phyloP scores from a whole-genome alignment of 2,329 filamentous ascomycete genomes.

The Stemphylium vesicarium region DNA sequence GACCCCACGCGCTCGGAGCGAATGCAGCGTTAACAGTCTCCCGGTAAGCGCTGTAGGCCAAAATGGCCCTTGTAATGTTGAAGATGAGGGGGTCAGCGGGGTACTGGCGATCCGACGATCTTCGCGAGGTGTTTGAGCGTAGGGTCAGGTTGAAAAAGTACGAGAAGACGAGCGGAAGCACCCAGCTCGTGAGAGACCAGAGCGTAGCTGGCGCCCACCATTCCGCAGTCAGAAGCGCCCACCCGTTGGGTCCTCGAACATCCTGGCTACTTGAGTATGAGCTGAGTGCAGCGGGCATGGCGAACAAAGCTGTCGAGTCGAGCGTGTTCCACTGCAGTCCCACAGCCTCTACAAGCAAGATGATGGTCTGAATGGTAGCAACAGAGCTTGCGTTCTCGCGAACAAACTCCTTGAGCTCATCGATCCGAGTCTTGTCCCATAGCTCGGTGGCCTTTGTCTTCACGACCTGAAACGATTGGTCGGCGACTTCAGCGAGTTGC shows the following conservation, averaged over 20 bases:
- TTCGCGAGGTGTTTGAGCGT: constrained; percentile 57
- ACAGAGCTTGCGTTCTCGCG: constrained; percentile 77
- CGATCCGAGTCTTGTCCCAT: constrained; percentile 71
- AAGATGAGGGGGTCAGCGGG: constrained; percentile 85
- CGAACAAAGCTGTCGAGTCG: constrained; percentile 73
- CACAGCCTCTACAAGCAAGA: constrained; percentile 68
- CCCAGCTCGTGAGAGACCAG: constrained; percentile 75
- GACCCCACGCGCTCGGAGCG: constrained; percentile 58
- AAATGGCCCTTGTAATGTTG: constrained; percentile 83
- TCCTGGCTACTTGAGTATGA: constrained; percentile 65
- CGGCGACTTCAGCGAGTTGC: constrained; percentile 62
- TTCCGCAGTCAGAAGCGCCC: constrained; percentile 72
- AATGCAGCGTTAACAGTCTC: constrained; percentile 52
- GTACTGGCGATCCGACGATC: constrained; percentile 57
- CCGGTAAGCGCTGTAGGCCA: constrained; percentile 81
- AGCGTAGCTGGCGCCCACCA: constrained; percentile 86
- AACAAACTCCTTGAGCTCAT: constrained; percentile 68
- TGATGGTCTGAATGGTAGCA: constrained; percentile 49
- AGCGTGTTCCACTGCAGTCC: constrained; percentile 74
- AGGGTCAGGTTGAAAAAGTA: constrained; percentile 91
- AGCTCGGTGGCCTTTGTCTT: constrained; percentile 69
- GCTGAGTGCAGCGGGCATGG: constrained; percentile 67
- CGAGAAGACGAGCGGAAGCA: constrained; percentile 73
- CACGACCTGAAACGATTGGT: constrained; percentile 72
- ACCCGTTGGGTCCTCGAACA: constrained; percentile 79